Percentiles rank a stretch among this genome's conserved stretches.
phyloP scores from a whole-genome alignment of 257 asterid genomes.

The Hygrophila difformis region DNA sequence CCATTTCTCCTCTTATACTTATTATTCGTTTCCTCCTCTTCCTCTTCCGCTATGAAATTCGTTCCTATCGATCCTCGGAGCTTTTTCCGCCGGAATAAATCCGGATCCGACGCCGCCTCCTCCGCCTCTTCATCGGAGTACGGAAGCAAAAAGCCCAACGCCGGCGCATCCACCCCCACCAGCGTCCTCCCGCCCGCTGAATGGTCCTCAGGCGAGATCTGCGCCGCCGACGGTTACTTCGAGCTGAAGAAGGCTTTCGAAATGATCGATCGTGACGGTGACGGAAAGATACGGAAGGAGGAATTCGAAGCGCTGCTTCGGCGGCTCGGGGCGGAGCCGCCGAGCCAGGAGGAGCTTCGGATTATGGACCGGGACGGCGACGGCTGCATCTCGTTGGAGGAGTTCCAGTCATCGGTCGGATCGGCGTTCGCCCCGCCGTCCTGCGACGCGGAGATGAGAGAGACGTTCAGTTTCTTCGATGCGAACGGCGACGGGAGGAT shows the following conservation, averaged over 20 bases:
- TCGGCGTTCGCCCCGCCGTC: slow-evolving; percentile 54
- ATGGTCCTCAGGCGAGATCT: no score
- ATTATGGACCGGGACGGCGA: slow-evolving; percentile 62
- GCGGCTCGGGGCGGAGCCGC: slow-evolving; percentile 52
- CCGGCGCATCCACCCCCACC: slow-evolving; percentile 59
- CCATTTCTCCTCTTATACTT: neutral
- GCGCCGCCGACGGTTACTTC: slow-evolving; percentile 16
- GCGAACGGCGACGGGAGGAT: slow-evolving; percentile 74
- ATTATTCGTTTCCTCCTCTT: no score
- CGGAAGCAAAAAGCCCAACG: slow-evolving; percentile 20
- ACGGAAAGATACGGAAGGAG: slow-evolving; percentile 49
- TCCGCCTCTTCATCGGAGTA: slow-evolving; percentile 21
- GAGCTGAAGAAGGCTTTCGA: slow-evolving; percentile 57
- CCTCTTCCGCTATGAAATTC: slow-evolving; percentile 35
- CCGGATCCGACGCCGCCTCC: neutral
- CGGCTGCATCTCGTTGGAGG: slow-evolving; percentile 62
- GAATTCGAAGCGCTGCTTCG: slow-evolving; percentile 44
- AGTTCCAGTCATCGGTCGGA: slow-evolving; percentile 39
- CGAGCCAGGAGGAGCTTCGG: slow-evolving; percentile 40
- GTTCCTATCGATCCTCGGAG: slow-evolving; percentile 31
- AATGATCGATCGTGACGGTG: slow-evolving; percentile 61
- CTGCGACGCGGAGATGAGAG: slow-evolving; percentile 43
- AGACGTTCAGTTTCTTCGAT: slow-evolving; percentile 69
- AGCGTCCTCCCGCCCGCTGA: slow-evolving; percentile 66
- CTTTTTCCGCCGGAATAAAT: slow-evolving; percentile 29